Conservation (phyloP, 129 eudicot species). For the Flaveria trinervia region DNA sequence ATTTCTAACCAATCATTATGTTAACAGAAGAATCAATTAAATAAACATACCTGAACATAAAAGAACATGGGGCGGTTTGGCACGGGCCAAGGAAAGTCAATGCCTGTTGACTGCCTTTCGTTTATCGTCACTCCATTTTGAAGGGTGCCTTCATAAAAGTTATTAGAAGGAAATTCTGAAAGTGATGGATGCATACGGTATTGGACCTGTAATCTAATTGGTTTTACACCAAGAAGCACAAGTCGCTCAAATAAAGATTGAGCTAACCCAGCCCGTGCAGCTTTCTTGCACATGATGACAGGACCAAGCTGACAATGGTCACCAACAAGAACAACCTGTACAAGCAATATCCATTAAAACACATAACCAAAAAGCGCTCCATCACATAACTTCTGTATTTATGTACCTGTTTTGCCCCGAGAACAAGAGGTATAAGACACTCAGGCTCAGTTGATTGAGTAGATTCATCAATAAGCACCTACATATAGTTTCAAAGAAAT, state of each 20-base stretch:
- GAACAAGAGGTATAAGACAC: constrained; percentile 82
- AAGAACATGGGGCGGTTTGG: constrained; percentile 71
- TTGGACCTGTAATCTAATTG: constrained; percentile 87
- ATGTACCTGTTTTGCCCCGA: constrained; percentile 78
- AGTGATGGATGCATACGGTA: constrained; percentile 90
- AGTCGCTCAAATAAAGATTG: constrained; percentile 84
- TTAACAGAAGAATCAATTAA: background rate
- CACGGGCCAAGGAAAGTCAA: constrained; percentile 28
- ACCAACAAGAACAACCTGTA: constrained; percentile 76
- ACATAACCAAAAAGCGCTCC: background rate
- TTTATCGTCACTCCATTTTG: constrained; percentile 25
- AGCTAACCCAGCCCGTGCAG: constrained; percentile 87
- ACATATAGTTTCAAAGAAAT: background rate
- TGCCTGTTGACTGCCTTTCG: constrained; percentile 30
- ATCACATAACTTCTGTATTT: background rate
- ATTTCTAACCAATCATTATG: background rate
- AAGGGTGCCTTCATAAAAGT: constrained; percentile 24
- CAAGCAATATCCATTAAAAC: constrained; percentile 6
- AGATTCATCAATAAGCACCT: constrained; percentile 92
- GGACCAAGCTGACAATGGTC: constrained; percentile 95
- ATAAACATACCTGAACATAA: constrained; percentile 59
- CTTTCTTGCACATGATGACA: constrained; percentile 92
- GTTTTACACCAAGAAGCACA: constrained; percentile 79
- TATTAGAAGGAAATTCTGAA: constrained; percentile 74
- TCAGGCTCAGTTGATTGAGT: constrained; percentile 86